These are phyloP conservation scores for Silene noctiflora DNA, from an alignment of 179 eudicot genomes.

Conservation along the genomic window DNA sequence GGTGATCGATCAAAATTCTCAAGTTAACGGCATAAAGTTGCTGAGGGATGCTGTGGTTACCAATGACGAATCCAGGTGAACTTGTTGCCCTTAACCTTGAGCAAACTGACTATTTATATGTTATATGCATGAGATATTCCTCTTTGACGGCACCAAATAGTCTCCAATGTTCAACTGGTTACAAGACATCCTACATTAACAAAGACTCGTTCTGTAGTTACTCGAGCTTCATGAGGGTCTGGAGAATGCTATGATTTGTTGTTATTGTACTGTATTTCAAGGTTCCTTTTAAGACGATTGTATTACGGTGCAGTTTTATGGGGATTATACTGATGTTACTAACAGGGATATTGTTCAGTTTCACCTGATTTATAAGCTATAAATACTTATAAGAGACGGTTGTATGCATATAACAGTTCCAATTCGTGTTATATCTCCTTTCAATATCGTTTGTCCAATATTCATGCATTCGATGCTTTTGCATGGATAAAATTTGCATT, in stretches of 20 bases:
- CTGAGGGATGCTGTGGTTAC: not conserved
- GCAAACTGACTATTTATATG: not conserved
- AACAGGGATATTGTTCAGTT: too few relatives aligned
- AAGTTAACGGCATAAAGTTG: not conserved
- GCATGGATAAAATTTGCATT: too few relatives aligned
- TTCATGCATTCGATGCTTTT: too few relatives aligned
- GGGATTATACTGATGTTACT: not conserved
- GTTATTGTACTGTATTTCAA: not conserved
- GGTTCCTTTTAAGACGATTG: not conserved
- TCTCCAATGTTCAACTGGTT: not conserved
- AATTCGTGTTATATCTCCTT: too few relatives aligned
- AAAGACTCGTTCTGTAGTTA: not conserved
- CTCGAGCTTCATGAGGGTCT: not conserved
- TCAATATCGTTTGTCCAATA: too few relatives aligned
- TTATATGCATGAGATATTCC: not conserved
- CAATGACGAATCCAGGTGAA: not conserved
- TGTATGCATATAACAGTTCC: too few relatives aligned
- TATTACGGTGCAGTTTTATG: not conserved
- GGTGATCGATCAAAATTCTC: not conserved
- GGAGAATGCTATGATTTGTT: not conserved
- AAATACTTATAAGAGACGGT: too few relatives aligned
- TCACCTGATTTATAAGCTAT: too few relatives aligned
- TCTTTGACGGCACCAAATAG: not conserved
- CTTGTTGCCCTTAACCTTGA: not conserved
- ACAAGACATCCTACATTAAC: too few relatives aligned